Evolutionary conservation across 2,329 filamentous ascomycete genomes (phyloP), one percentile per base, ranked within the genome.

Genomic region (Hypocrella siamensis): DNA sequence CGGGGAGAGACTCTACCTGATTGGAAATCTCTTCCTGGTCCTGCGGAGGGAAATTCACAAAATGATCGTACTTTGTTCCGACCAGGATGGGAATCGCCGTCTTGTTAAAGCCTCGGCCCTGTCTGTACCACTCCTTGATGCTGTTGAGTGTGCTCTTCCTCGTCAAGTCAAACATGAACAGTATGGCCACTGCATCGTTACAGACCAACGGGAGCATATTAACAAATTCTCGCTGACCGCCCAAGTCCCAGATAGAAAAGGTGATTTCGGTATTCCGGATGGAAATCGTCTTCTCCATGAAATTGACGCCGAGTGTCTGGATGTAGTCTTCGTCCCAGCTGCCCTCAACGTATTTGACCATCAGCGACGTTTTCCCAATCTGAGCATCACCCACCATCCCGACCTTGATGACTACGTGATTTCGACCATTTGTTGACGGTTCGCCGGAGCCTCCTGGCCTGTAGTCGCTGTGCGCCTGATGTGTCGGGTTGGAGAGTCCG

Each of bases 311-410:
- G 28, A 98, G 63, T 16, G 90, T 98, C 60, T 98, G 90, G 49
- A 98, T 98, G 57, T 98, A 98, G 55, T 98, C 90, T 60, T 98
- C 90, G 56, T 98, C 90, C 85, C 90, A 98, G 58, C 86, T 94
- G 37, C 90, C 90, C 60, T 98, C 90, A 34, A 98, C 90, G 51
- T 98, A 98, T 57, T 98, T 98, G 50, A 98, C 90, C 90, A 98
- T 98, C 52, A 98, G 61, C 41, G 86, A 94, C 14, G 90, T 98
- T 70, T 98, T 98, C 51, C 90, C 90, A 45, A 98, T 98, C 58
- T 98, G 90, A 35, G 90, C 90, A 60, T 98, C 90, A 29, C 90
- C 90, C 28, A 98, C 90, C 90, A 98, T 98, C 49, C 90, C 90
- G 31, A 98, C 90, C 60, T 98, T 98, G 67, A 98, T 96, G 35